Evolutionary conservation across 768 basidiomycete species (phyloP).

Genomic region (Leccinum fibrillosum): DNA sequence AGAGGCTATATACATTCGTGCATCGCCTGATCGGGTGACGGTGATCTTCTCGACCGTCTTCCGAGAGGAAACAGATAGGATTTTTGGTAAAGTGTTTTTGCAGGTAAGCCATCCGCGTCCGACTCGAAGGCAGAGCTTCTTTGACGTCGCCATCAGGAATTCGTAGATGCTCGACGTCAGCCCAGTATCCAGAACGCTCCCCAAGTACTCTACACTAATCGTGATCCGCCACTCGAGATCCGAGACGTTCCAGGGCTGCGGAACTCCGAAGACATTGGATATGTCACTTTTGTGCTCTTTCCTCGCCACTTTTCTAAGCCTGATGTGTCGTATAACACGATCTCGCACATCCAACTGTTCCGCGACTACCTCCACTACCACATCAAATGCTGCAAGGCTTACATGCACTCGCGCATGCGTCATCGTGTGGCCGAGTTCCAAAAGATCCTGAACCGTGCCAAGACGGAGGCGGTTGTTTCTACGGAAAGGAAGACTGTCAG

Average conservation of each 20-base stretch:
- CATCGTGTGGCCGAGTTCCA: conserved; percentile 93
- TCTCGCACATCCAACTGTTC: conserved; percentile 95
- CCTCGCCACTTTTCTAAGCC: conserved; percentile 89
- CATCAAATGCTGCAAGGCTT: conserved; percentile 98
- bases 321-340: conserved; percentile 66
- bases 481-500: conserved; percentile 86
- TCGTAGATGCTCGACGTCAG: conserved; percentile 94
- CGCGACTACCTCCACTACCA: conserved; percentile 99
- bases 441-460: conserved; percentile 93
- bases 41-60: conserved; percentile 98
- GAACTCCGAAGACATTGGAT: conserved; percentile 85
- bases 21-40: conserved; percentile 92
- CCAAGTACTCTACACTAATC: conserved; percentile 91
- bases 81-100: conserved; percentile 96
- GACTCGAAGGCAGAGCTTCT: not conserved
- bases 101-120: conserved; percentile 55
- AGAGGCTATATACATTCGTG: conserved; percentile 95
- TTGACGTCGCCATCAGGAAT: conserved; percentile 61
- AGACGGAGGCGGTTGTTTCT: conserved; percentile 78
- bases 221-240: conserved; percentile 96
- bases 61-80: conserved; percentile 94
- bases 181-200: conserved; percentile 95
- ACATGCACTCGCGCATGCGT: conserved; percentile 98
- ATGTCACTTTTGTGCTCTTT: conserved; percentile 97
- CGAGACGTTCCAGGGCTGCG: conserved; percentile 79